A percentile compares a stretch with the other conserved stretches of the same genome.
Evolutionary conservation across 78 protist species (phyloP).

Genomic region (Speleostelium caveatum): DNA sequence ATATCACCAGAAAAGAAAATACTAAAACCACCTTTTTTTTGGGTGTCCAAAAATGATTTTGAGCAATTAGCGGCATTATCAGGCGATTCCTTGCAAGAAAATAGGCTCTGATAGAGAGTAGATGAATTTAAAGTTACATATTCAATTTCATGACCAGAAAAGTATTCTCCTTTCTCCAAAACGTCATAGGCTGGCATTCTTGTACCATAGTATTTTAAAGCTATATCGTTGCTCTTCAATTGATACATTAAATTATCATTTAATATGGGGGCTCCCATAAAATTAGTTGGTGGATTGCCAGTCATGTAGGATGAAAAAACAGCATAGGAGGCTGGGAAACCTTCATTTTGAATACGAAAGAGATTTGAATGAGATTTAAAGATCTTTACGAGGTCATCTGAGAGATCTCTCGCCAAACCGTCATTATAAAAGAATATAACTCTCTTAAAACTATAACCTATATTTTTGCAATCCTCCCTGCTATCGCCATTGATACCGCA

Average conservation of each 20-base stretch:
- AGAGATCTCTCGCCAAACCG: conserved; percentile 68
- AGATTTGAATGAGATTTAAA: conserved; percentile 9
- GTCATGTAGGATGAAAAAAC: conserved; percentile 49
- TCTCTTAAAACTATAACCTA: neutral
- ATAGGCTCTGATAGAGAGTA: conserved; percentile 17
- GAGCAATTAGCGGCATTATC: neutral
- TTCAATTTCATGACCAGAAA: conserved; percentile 7
- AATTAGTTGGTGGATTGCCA: conserved; percentile 68
- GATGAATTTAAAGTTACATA: neutral
- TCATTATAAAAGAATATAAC: conserved; percentile 63
- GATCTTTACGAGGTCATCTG: conserved; percentile 15
- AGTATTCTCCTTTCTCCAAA: conserved; percentile 36
- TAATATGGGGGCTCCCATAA: conserved; percentile 46
- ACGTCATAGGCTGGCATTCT: conserved; percentile 75
- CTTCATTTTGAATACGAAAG: conserved; percentile 72
- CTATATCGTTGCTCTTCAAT: neutral
- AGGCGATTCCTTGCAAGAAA: neutral
- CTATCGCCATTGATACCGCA: neutral
- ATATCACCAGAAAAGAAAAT: conserved; percentile 63
- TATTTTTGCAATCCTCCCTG: neutral
- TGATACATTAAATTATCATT: conserved; percentile 44
- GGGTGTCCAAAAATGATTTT: neutral
- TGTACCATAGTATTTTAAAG: conserved; percentile 30
- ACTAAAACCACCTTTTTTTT: neutral
- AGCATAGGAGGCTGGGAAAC: conserved; percentile 67